Percentiles rank a stretch among this genome's conserved stretches.
Evolutionary conservation across 2,329 filamentous ascomycete genomes (phyloP).

Genomic region (Lithohypha guttulata): DNA sequence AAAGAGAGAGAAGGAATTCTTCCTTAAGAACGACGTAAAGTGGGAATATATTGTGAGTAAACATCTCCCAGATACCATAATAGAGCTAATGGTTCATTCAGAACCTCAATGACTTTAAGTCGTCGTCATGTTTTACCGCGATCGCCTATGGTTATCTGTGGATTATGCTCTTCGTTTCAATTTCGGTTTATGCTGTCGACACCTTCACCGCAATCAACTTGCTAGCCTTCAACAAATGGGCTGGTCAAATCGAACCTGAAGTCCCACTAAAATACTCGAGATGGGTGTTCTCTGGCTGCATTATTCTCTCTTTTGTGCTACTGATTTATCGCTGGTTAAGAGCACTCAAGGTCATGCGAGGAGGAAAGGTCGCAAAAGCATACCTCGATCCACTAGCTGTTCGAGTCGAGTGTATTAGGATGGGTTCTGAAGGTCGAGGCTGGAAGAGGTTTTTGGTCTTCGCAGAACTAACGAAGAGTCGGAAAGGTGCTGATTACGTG

Average conservation of each 20-base stretch:
- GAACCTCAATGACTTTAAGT: constrained; percentile 67
- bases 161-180: constrained; percentile 64
- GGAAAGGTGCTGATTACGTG: constrained; percentile 81
- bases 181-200: constrained; percentile 80
- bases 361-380: constrained; percentile 78
- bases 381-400: constrained; percentile 84
- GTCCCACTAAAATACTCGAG: constrained; percentile 71
- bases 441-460: constrained; percentile 91
- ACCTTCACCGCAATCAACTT: constrained; percentile 89
- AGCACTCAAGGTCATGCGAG: constrained; percentile 68
- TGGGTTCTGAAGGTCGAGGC: constrained; percentile 58
- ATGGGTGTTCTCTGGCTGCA: constrained; percentile 91
- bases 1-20: constrained; percentile 46
- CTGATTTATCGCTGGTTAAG: constrained; percentile 69
- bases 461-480: constrained; percentile 78
- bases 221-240: constrained; percentile 80
- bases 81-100: too few species aligned
- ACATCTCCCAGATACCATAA: too few species aligned
- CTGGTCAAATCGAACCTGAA: constrained; percentile 66
- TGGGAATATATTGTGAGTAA: constrained; percentile 80
- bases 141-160: constrained; percentile 80
- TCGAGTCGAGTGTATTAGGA: constrained; percentile 70
- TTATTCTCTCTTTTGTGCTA: constrained; percentile 80
- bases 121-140: constrained; percentile 62
- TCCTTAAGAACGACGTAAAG: constrained; percentile 72